Base-by-base conservation (phyloP, 1,284 basidiomycete species). In the Xerocomus amazonicus region DNA sequence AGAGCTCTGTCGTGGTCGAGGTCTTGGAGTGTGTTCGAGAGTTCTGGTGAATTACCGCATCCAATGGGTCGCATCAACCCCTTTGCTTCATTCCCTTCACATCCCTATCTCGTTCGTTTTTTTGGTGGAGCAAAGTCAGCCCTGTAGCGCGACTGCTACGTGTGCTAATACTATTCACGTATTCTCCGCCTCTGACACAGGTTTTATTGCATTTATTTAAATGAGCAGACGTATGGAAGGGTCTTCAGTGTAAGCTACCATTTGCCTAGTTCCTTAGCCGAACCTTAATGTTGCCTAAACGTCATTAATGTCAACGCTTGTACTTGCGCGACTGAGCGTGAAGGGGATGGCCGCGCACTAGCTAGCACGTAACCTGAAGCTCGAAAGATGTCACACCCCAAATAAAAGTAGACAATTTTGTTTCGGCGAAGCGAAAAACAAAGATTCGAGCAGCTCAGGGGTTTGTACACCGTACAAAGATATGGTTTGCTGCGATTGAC, bases 1-100 rank as follows among this genome's bases (percentile, higher is more conserved):
- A 84, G 63, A 86, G 86, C 59, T 77, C 77, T 50, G 90, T 94
- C 40, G 90, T 97, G 60, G 81, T 94, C 33, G 91, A 96, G 56
- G 90, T 92, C 16, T 73, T 97, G 42, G 91, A 96, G 66, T 74
- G 76, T 46, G 68, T 86, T 37, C 70, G 76, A 51, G 76, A 77
- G 47, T 80, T 74, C 53, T 89, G 87, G 87, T 70, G 64, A 59
- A 54, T 27, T 41, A n/a, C 35, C 28, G 29, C 47, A 34, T 47
- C 29, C 26, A 33, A 43, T 48, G 44, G 44, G 45, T 49, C 52
- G 35, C 40, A 51, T 51, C 50, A 50, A 45, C 43, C 38, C 37
- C 17, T 47, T 43, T 60, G 45, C 53, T 57, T 50, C 47, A 54
- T 63, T 55, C 55, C 45, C 50, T 53, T 62, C 63, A 51, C 52